Percentiles rank a stretch among this genome's conserved stretches.
These are phyloP conservation scores for Capsicum chinense DNA, from an alignment of 257 asterid species.

Conservation along the genomic window DNA sequence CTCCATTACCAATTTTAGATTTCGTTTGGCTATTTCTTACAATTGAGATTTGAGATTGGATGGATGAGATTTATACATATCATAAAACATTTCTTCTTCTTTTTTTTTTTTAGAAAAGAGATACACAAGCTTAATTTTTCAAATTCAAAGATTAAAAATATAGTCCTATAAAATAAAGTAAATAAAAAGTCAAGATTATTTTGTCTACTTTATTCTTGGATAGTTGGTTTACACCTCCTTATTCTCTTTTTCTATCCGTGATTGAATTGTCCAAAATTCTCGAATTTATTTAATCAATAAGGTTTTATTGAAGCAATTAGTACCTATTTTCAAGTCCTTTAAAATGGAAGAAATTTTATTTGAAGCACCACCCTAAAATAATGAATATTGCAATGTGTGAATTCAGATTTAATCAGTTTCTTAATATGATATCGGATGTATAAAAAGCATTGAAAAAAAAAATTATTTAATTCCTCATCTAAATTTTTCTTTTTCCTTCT, in stretches of 20 bases:
- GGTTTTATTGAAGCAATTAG: neutral
- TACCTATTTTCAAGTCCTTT: too few relatives aligned
- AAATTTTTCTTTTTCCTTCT: too few relatives aligned
- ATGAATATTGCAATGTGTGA: too few relatives aligned
- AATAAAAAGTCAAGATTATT: neutral
- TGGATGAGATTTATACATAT: neutral
- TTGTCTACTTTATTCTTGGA: neutral
- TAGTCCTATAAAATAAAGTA: neutral
- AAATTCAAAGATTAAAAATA: neutral
- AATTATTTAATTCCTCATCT: too few relatives aligned
- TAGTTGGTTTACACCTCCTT: neutral
- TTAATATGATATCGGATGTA: too few relatives aligned
- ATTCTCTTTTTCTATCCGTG: neutral
- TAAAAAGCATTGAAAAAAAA: too few relatives aligned
- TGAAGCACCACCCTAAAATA: too few relatives aligned
- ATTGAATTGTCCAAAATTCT: neutral
- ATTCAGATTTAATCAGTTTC: too few relatives aligned
- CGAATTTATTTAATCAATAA: slow-evolving; percentile 15
- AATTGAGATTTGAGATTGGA: neutral
- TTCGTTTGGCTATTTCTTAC: neutral
- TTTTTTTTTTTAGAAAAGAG: neutral
- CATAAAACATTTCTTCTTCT: neutral
- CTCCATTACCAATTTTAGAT: neutral
- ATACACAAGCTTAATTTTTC: neutral
- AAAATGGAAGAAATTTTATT: too few relatives aligned